Conservation (phyloP, 1,139 yeast genomes). For the Saccharomyces hybrid region DNA sequence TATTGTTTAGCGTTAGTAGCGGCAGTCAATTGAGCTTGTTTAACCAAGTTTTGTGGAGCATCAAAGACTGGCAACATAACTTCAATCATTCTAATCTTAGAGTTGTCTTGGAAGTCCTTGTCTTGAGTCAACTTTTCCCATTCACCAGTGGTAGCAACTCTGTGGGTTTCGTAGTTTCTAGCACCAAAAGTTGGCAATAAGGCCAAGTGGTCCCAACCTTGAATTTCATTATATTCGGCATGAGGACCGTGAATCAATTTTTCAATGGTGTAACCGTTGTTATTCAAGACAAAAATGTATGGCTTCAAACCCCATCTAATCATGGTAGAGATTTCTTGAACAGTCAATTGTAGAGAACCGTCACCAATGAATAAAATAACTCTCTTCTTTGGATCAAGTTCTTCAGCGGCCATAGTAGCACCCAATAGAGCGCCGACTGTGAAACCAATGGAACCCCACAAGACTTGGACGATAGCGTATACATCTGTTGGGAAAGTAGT, state of each 20-base stretch:
- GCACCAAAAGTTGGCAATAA: constrained; percentile 70
- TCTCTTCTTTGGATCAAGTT: constrained; percentile 59
- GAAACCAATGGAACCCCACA: constrained; percentile 89
- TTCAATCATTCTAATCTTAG: constrained; percentile 70
- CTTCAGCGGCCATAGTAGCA: constrained; percentile 79
- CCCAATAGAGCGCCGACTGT: constrained; percentile 82
- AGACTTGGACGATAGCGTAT: constrained; percentile 76
- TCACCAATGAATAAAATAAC: constrained; percentile 82
- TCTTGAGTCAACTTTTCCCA: constrained; percentile 51
- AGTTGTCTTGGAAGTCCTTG: constrained; percentile 39
- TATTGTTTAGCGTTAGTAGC: constrained; percentile 43
- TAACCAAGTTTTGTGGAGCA: constrained; percentile 66
- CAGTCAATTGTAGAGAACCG: constrained; percentile 83
- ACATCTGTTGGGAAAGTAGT: constrained; percentile 69
- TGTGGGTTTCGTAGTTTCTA: constrained; percentile 41
- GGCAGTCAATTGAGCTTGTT: constrained; percentile 75
- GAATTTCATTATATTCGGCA: constrained; percentile 73
- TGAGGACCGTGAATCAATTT: constrained; percentile 76
- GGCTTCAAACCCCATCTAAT: constrained; percentile 74
- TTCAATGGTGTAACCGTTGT: constrained; percentile 86
- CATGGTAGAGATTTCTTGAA: constrained; percentile 80
- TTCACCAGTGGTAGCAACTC: constrained; percentile 60
- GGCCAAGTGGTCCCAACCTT: constrained; percentile 71
- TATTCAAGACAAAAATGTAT: constrained; percentile 75
- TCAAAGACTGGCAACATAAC: constrained; percentile 74